Base-by-base conservation (phyloP, 1,284 basidiomycete species). In the Schizopora paradoxa region DNA sequence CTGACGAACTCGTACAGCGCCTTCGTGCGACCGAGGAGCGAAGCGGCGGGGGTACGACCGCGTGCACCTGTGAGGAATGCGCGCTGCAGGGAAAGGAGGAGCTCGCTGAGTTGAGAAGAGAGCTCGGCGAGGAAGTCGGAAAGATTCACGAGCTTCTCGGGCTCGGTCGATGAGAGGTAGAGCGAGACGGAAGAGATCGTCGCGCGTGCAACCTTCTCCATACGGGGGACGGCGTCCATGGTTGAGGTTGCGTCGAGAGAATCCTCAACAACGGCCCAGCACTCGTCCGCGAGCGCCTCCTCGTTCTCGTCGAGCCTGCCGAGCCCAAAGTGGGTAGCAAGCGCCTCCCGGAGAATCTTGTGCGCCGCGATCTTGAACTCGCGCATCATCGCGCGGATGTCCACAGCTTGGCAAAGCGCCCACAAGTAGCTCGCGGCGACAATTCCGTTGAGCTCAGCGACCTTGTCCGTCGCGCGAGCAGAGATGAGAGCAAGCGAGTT, bases 401-500 rank as follows among this genome's bases (percentile, higher is more conserved):
- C 89, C 47, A 90, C 68, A 18, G 88, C 88, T 72, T 91, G 88
- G 63, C 86, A 89, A 38, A 87, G 73, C 44, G 77, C 65, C 59
- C 86, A 87, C 23, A 91, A 69, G 61, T 89, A 90, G 6, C 82
- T 81, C 6, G 88, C 75, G 5, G 76, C 77, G 36, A 91, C 66
- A 54, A 89, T 71, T 6, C 84, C 79, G 28, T 90, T 67, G 3
- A 90, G 83, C 49, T 92, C 87, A 5, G 89, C 66, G 2, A 88
- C 76, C 49, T 75, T 78, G 54, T 89, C 68, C 0, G 90, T 89
- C 27, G 85, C 84, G 28, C 89, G 79, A 16, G 80, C 86, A 26
- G 86, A 87, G 45, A 91, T 79, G 48, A 91, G 69, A 1, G 88
- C 88, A 42, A 91, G 69, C 5, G 87, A 90, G 61, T 89, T 91